Base-by-base conservation (phyloP, 345 rosid genomes). In the Brassica carinata region DNA sequence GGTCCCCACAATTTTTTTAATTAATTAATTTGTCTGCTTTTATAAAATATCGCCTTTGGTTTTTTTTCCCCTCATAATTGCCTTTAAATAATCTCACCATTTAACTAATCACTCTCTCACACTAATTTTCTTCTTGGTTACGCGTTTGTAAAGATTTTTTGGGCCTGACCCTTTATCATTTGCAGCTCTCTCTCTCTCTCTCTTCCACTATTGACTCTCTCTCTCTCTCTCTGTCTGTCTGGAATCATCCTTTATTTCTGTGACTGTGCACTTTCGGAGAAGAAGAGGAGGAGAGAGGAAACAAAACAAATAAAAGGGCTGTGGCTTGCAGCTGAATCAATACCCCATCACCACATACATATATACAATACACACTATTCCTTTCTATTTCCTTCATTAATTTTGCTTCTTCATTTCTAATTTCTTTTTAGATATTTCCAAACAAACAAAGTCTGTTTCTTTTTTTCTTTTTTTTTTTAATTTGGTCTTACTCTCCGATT, bases 271-370 rank as follows among this genome's bases (percentile, higher is more conserved):
- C 80, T 81, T 75, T 75, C 68, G 66, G 65, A 76, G 81, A 71
- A 4, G 59, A 53, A 5, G 19, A 53, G 80, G 80, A 74, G 78
- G 74, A 73, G 53, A 65, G 74, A 71, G 48, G 10, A 67, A 61
- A 61, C 31, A 0, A 57, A 61, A 23, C 26, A 23, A 64, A 43
- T 6, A 11, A 8, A 69, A 64, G 43, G 79, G 8, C 31, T 64
- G 68, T 85, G 79, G 77, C 89, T 86, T 88, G 88, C 30, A 70
- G 72, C 84, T 81, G 63, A 84, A 79, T 85, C 84, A 81, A 85
- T 27, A 69, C 69, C 77, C 69, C 77, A 66, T 29, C 40, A 29
- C 80, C 71, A 40, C 33, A 73, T 78, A 67, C 14, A 26, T 30
- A 75, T 48, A 27, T 33, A 73, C 64, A 64, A 5, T 26, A 69